phyloP scores from a whole-genome alignment of 805 yeast species.

The Blastobotrys terrestris region DNA sequence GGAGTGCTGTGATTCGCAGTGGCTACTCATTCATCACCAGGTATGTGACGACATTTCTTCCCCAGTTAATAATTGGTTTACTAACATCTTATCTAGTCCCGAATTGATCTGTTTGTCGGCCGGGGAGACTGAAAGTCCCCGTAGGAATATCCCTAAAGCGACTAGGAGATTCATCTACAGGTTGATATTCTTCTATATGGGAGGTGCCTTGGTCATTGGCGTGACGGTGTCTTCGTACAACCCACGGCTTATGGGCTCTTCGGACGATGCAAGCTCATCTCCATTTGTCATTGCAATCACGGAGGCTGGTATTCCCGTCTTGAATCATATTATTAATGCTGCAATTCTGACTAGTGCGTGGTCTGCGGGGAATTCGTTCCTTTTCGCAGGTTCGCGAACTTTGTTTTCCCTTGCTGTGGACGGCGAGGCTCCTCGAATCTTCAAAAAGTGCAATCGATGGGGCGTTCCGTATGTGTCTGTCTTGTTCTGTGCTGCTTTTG shows the following conservation, averaged over 20 bases:
- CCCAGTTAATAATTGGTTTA: too few species aligned
- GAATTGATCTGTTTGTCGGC: slow-evolving; percentile 84
- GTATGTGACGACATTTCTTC: too few species aligned
- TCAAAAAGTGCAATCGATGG: slow-evolving; percentile 51
- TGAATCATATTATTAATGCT: slow-evolving; percentile 49
- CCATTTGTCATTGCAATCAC: slow-evolving; percentile 56
- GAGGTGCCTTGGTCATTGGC: slow-evolving; percentile 66
- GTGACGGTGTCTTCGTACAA: slow-evolving; percentile 71
- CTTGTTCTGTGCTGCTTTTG: slow-evolving; percentile 54
- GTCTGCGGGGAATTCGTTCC: slow-evolving; percentile 52
- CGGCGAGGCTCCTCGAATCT: slow-evolving; percentile 59
- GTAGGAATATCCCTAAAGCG: slow-evolving; percentile 71
- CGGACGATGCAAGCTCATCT: slow-evolving; percentile 54
- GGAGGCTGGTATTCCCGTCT: slow-evolving; percentile 46
- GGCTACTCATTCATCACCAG: slow-evolving; percentile 75
- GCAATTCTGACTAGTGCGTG: slow-evolving; percentile 50
- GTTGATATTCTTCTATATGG: slow-evolving; percentile 56
- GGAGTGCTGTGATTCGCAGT: slow-evolving; percentile 60
- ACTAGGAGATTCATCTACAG: slow-evolving; percentile 71
- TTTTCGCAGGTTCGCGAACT: slow-evolving; percentile 54
- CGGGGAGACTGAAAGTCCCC: slow-evolving; percentile 75
- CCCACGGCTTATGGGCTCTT: slow-evolving; percentile 38
- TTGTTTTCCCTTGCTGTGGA: slow-evolving; percentile 49
- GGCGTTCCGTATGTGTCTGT: slow-evolving; percentile 78
- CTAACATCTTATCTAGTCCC: too few species aligned